Evolutionary conservation across 768 basidiomycete genomes (phyloP).

Genomic region (button mushroom (Agaricus bisporus)): DNA sequence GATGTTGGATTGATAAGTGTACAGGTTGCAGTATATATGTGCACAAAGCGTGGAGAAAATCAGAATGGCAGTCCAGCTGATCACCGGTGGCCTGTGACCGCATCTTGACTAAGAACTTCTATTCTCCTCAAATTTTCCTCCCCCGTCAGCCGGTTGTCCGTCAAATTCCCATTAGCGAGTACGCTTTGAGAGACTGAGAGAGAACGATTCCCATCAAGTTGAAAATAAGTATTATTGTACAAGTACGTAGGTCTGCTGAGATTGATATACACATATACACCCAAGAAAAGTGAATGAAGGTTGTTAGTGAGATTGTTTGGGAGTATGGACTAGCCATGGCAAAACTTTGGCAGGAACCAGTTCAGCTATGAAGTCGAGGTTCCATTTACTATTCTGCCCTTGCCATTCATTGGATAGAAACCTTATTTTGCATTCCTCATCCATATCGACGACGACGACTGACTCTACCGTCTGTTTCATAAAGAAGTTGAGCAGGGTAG

Average conservation of each 20-base stretch:
- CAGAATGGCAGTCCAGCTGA: constrained; percentile 11
- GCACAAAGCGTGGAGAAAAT: background rate
- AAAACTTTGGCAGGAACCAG: constrained; percentile 42
- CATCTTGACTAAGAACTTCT: background rate
- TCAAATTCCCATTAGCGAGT: too few relatives aligned
- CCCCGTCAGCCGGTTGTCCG: too few relatives aligned
- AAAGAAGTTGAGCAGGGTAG: background rate
- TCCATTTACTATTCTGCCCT: constrained; percentile 44
- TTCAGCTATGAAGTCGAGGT: constrained; percentile 42
- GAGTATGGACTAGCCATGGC: constrained; percentile 48
- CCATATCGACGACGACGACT: constrained; percentile 56
- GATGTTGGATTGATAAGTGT: background rate
- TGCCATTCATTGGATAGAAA: constrained; percentile 55
- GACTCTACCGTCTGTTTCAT: constrained; percentile 46
- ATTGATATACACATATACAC: too few relatives aligned
- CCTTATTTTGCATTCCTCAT: constrained; percentile 57
- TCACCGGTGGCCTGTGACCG: background rate
- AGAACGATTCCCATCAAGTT: too few relatives aligned
- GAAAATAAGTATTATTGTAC: too few relatives aligned
- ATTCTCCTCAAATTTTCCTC: background rate
- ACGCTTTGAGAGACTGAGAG: too few relatives aligned
- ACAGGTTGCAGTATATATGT: background rate
- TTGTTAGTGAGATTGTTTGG: constrained; percentile 24
- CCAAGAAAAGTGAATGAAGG: background rate
- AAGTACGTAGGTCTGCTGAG: too few relatives aligned